A percentile compares a stretch with the other conserved stretches of the same genome.
phyloP scores from a whole-genome alignment of 2,329 filamentous ascomycete genomes.

The Diplocarpon rosae region DNA sequence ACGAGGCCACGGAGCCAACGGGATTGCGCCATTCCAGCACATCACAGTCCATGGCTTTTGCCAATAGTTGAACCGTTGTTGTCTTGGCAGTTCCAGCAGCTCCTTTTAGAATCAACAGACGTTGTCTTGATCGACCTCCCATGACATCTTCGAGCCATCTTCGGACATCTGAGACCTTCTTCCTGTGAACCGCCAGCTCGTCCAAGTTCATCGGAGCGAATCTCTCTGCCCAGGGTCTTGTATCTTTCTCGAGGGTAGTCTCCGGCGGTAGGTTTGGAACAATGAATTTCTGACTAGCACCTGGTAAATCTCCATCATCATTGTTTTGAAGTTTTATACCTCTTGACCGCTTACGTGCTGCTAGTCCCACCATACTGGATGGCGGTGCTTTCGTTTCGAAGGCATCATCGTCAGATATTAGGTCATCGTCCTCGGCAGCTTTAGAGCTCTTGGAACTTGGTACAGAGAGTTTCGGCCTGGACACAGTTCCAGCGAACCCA shows the following conservation, averaged over 20 bases:
- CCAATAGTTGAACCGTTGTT: conserved; percentile 68
- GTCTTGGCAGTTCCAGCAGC: conserved; percentile 90
- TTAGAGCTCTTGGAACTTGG: conserved; percentile 28
- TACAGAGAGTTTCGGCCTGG: conserved; percentile 27
- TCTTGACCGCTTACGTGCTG: conserved; percentile 42
- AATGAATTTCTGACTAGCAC: conserved; percentile 41
- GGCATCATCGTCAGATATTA: conserved; percentile 49
- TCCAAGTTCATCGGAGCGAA: conserved; percentile 66
- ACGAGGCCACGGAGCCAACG: conserved; percentile 42
- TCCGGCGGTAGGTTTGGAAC: conserved; percentile 22
- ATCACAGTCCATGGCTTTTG: conserved; percentile 64
- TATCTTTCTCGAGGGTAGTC: conserved; percentile 37
- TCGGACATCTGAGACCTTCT: conserved; percentile 78
- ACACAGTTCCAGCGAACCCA: conserved; percentile 5
- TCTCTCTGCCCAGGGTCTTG: conserved; percentile 76
- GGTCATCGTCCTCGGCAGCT: conserved; percentile 30
- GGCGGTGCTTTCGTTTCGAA: conserved; percentile 38
- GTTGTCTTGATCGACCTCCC: conserved; percentile 51
- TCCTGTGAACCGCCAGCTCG: conserved; percentile 90
- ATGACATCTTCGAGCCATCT: conserved; percentile 72
- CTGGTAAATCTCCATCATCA: conserved; percentile 16
- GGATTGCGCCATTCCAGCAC: conserved; percentile 90
- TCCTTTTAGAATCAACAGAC: conserved; percentile 76
- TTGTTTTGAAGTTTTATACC: conserved; percentile 26
- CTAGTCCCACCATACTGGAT: conserved; percentile 44